Percentiles rank a stretch among this genome's conserved stretches.
Evolutionary conservation across 148 eudicot genomes (phyloP).

Genomic region (Spergularia bocconei): DNA sequence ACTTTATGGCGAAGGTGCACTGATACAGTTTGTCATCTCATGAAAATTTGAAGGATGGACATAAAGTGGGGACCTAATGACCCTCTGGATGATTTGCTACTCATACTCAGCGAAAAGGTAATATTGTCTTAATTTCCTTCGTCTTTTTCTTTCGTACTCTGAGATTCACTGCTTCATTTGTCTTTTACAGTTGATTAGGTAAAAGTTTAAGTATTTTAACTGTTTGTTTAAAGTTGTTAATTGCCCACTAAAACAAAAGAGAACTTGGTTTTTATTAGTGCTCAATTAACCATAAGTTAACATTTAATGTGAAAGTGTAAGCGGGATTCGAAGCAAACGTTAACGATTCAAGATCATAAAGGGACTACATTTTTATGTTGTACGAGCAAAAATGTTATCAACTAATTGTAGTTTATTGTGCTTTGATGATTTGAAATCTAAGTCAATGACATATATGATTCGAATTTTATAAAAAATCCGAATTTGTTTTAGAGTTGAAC

Average conservation of each 20-base stretch:
- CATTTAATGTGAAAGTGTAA: no score
- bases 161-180: not conserved
- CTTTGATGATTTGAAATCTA: not conserved
- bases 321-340: no score
- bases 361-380: no score
- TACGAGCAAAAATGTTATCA: no score
- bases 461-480: no score
- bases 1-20: not conserved
- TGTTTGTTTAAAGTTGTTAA: not conserved
- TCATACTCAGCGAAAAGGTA: constrained; percentile 36
- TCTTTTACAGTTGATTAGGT: no score
- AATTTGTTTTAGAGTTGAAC: no score
- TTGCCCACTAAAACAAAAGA: not conserved
- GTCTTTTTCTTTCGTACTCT: not conserved
- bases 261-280: not conserved
- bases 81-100: constrained; percentile 33
- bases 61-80: constrained; percentile 32
- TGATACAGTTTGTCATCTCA: constrained; percentile 10
- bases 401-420: not conserved
- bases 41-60: constrained; percentile 29
- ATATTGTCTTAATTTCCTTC: not conserved
- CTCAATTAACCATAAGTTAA: no score
- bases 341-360: no score
- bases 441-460: no score
- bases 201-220: no score